Percentiles rank a stretch among this genome's conserved stretches.
phyloP scores from a whole-genome alignment of 305 asterid species.

The Ilex paraguariensis region DNA sequence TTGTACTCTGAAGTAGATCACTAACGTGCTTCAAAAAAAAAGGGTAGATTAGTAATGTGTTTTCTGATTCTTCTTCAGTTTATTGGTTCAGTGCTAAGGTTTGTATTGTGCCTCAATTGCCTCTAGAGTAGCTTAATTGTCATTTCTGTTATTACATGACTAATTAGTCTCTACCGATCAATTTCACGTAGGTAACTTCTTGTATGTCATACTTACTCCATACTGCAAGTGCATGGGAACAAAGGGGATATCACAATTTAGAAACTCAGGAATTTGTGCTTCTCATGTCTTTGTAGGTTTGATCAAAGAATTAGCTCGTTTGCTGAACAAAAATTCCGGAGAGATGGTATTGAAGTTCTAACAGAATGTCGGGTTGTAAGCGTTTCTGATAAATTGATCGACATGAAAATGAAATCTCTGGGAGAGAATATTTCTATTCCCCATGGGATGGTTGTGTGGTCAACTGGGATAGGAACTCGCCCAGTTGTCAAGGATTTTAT shows the following conservation, averaged over 20 bases:
- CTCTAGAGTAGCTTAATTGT: too few species aligned
- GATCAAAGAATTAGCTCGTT: background rate
- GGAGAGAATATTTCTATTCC: background rate
- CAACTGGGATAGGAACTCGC: background rate
- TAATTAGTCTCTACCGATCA: too few species aligned
- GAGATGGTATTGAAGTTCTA: background rate
- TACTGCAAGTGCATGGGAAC: too few species aligned
- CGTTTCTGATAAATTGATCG: constrained; percentile 15
- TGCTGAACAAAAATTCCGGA: background rate
- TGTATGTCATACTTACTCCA: too few species aligned
- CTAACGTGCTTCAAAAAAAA: too few species aligned
- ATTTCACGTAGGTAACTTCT: too few species aligned
- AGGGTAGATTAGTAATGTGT: background rate
- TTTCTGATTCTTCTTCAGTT: background rate
- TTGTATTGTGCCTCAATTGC: too few species aligned
- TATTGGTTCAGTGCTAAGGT: too few species aligned
- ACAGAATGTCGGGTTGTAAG: background rate
- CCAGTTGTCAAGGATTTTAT: background rate
- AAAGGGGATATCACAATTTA: too few species aligned
- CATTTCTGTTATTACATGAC: too few species aligned
- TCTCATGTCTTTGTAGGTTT: constrained; percentile 1
- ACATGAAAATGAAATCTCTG: constrained; percentile 38
- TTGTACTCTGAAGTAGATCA: too few species aligned
- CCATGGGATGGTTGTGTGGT: constrained; percentile 1
- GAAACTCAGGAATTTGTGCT: background rate